phyloP scores from a whole-genome alignment of 257 asterid species.

The Cynanchum wilfordii region DNA sequence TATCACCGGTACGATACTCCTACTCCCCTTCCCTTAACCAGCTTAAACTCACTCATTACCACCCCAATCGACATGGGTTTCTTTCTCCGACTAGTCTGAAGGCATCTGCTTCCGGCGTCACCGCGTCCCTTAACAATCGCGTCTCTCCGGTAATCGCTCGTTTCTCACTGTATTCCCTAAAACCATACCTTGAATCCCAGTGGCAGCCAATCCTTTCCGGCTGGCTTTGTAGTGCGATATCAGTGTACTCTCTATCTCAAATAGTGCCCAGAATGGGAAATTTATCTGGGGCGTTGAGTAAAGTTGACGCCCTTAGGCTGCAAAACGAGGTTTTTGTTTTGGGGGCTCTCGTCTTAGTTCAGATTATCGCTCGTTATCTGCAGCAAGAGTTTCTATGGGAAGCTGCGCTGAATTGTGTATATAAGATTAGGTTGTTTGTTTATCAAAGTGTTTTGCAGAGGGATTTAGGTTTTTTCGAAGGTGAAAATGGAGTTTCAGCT shows the following conservation, averaged over 20 bases:
- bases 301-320: slow-evolving; percentile 25
- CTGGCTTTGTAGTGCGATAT: slow-evolving; percentile 66
- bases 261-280: slow-evolving; percentile 63
- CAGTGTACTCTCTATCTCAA: slow-evolving; percentile 77
- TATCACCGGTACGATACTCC: not conserved
- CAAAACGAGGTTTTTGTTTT: slow-evolving; percentile 40
- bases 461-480: slow-evolving; percentile 75
- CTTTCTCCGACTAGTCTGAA: not conserved
- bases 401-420: slow-evolving; percentile 68
- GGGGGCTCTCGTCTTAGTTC: slow-evolving; percentile 41
- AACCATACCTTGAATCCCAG: slow-evolving; percentile 63
- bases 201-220: slow-evolving; percentile 71
- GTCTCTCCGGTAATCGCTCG: slow-evolving; percentile 21
- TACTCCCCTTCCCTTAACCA: slow-evolving; percentile 9
- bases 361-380: slow-evolving; percentile 51
- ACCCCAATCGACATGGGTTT: not conserved
- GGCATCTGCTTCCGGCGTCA: slow-evolving; percentile 25
- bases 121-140: slow-evolving; percentile 11
- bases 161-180: slow-evolving; percentile 36
- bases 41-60: not conserved
- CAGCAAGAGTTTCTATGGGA: slow-evolving; percentile 83
- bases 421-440: slow-evolving; percentile 51
- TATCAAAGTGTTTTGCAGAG: slow-evolving; percentile 61
- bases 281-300: slow-evolving; percentile 36
- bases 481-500: slow-evolving; percentile 55